Conservation (phyloP, 2,329 filamentous ascomycete species). For the Pyricularia sp. region DNA sequence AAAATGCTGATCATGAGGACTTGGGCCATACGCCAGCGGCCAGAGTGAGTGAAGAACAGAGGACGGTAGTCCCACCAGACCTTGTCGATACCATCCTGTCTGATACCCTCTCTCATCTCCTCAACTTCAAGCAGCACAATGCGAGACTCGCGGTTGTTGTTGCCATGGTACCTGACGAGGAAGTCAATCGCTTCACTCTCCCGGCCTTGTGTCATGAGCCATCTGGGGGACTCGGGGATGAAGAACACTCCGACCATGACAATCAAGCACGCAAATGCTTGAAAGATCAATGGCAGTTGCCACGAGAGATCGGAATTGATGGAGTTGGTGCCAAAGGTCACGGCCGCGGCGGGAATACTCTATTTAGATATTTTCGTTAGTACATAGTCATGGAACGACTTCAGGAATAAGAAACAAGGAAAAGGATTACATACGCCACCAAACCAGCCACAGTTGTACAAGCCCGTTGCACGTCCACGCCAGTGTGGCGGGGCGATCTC, state of each 20-base stretch:
- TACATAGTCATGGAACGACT: no score
- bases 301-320: conserved; percentile 32
- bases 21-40: conserved; percentile 33
- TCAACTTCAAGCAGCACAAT: conserved; percentile 27
- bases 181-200: conserved; percentile 26
- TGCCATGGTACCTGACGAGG: conserved; percentile 28
- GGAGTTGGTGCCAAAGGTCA: conserved; percentile 33
- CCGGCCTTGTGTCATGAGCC: conserved; percentile 25
- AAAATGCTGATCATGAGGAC: conserved; percentile 38
- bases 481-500: conserved; percentile 36
- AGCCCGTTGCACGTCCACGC: conserved; percentile 32
- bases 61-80: conserved; percentile 22
- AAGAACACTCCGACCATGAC: conserved; percentile 24
- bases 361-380: no score
- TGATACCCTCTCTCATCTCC: conserved; percentile 30
- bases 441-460: conserved; percentile 43
- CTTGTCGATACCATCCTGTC: conserved; percentile 32
- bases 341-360: conserved; percentile 33
- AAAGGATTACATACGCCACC: conserved; percentile 12
- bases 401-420: background rate
- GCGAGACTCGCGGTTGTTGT: conserved; percentile 23
- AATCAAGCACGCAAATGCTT: conserved; percentile 29
- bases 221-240: conserved; percentile 28
- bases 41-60: conserved; percentile 27
- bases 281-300: conserved; percentile 35